Base-by-base conservation (phyloP, 2,329 filamentous ascomycete genomes). In the Aspergillus calidoustus region DNA sequence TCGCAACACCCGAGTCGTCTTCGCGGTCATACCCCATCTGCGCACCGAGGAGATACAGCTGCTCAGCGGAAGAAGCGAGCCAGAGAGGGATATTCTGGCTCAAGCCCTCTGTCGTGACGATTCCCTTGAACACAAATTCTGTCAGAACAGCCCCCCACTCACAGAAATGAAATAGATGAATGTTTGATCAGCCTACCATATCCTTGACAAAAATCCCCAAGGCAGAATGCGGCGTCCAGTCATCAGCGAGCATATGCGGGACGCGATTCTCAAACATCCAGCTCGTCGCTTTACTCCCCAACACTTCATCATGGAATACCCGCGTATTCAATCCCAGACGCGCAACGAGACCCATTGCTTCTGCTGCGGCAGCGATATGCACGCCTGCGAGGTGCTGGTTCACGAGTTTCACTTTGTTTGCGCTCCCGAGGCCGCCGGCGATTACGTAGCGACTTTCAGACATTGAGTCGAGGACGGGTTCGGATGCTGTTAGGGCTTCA, bases 261-360 rank as follows among this genome's bases (percentile, higher is more conserved):
- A 38, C 50, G 19, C 50, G 50, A 34, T 53, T 53, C 50, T 53
- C 50, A 53, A 53, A 53, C 50, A 53, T 53, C 50, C 50, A 53
- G 22, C 50, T 53, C 30, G 30, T 28, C 25, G 50, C 50, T 17
- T 28, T 15, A 22, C 50, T n/a, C 31, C 38, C 15, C 3, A 53
- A 6, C 17, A 53, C 50, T 4, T 19, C 50, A 8, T 38, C 31
- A 15, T 38, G 31, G 31, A 38, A 38, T 3, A 7, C 31, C 31
- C 8, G 4, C 1, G 31, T 38, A 15, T 38, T 38, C 31, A 38
- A 38, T 11, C 31, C 31, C 9, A 38, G 31, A 38, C 31, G 7
- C 13, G 31, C 31, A 11, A 38, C 8, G 4, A 38, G 31, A 15
- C 31, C 31, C 31, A 38, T 38, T 7, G 31, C 31, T 15, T 38